A percentile compares a stretch with the other conserved stretches of the same genome.
Conservation (phyloP, 2,329 filamentous ascomycete genomes). For the Septoria linicola region DNA sequence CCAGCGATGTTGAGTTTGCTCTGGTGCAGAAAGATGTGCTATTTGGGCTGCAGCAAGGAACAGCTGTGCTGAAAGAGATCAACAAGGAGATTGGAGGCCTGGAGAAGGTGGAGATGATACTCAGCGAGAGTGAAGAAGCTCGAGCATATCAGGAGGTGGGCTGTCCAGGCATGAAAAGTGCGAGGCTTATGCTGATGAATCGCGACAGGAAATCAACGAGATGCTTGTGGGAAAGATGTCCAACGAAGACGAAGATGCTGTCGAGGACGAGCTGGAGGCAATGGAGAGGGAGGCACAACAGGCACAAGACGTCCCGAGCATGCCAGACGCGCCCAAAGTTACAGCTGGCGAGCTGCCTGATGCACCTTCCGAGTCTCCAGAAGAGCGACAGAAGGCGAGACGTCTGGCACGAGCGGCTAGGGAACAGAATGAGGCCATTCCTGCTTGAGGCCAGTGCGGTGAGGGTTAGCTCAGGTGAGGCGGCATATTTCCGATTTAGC, state of each 20-base stretch:
- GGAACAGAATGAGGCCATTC: slow-evolving; percentile 28
- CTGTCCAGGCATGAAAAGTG: not conserved
- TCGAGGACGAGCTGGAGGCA: slow-evolving; percentile 88
- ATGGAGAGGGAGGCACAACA: slow-evolving; percentile 63
- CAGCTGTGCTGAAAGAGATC: slow-evolving; percentile 83
- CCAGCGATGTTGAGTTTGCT: slow-evolving; percentile 88
- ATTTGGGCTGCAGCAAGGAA: slow-evolving; percentile 89
- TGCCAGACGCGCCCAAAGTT: slow-evolving; percentile 44
- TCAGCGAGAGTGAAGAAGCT: slow-evolving; percentile 88
- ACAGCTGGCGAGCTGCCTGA: slow-evolving; percentile 34
- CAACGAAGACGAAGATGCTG: slow-evolving; percentile 94
- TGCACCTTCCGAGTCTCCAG: slow-evolving; percentile 33
- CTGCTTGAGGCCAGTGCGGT: slow-evolving; percentile 21
- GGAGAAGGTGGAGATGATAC: slow-evolving; percentile 89
- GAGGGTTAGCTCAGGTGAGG: not conserved
- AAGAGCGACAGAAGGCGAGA: slow-evolving; percentile 32
- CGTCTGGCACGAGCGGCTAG: slow-evolving; percentile 29
- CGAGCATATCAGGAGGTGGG: slow-evolving; percentile 81
- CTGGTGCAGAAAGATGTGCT: slow-evolving; percentile 95
- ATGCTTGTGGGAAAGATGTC: slow-evolving; percentile 86
- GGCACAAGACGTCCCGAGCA: slow-evolving; percentile 31
- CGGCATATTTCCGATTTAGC: slow-evolving; percentile 2
- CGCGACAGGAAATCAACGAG: slow-evolving; percentile 77
- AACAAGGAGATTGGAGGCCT: slow-evolving; percentile 94
- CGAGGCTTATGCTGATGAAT: slow-evolving; percentile 7